Evolutionary conservation across 129 eudicot species (phyloP), one percentile per base, ranked within the genome.

Genomic region (Helichrysum umbraculigerum): DNA sequence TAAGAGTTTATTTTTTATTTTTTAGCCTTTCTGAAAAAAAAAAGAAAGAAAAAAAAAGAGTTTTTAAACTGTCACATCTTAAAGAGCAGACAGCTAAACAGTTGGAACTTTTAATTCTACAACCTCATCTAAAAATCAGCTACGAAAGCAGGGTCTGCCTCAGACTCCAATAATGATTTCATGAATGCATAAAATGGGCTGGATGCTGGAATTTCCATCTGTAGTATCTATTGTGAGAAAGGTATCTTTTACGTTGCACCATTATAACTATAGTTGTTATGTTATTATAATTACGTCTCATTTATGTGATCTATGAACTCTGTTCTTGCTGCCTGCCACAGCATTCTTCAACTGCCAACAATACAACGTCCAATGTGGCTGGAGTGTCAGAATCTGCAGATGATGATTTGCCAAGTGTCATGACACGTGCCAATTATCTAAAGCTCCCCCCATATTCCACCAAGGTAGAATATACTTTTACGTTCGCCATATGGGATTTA

Each of bases 341-440:
- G 96, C 98, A 88, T 88, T 88, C 96, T 29, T 85, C 97, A 56
- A 83, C 83, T 52, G 50, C 73, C 25, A 83, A 70, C 77, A 92
- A 85, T 74, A 73, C 84, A 2, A 76, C 81, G 29, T 47, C 88
- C n/a, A 91, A 85, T 79, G 96, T 84, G 19, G 52, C 78, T 37
- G 94, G 92, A 75, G 76, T 71, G 67, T 89, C 96, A 10, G 99
- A 95, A 71, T 71, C 93, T 82, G 97, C 90, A 2, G 99, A 91
- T 80, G 92, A 95, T 57, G 99, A 95, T 78, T 87, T 95, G 79
- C 99, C 99, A 28, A 95, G 99, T 78, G 97, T 95, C 76, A 95
- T 95, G 99, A 95, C 97, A 1, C 91, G 99, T 83, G 97, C 99
- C 50, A 91, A 95, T 88, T 95, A 95, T 82, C 86, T 95, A 70